Percentiles rank a stretch among this genome's conserved stretches.
Conservation (phyloP, 2,329 filamentous ascomycete genomes). For the Albophoma yamanashiensis region DNA sequence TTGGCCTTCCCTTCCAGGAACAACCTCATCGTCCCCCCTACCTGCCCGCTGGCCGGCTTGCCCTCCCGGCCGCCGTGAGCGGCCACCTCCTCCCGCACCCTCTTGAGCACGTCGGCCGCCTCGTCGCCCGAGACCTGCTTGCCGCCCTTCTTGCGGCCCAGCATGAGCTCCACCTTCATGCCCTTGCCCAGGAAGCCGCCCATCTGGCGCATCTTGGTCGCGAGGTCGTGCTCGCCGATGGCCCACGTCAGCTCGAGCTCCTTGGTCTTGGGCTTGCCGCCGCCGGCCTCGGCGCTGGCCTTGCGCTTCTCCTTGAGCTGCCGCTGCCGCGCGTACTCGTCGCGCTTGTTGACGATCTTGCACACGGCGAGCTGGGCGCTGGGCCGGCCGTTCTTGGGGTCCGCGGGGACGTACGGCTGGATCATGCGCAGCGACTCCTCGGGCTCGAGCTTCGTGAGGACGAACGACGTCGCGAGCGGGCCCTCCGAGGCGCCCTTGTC, state of each 20-base stretch:
- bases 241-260: slow-evolving; percentile 87
- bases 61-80: slow-evolving; percentile 29
- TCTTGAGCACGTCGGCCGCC: slow-evolving; percentile 43
- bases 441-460: slow-evolving; percentile 29
- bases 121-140: slow-evolving; percentile 50
- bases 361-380: slow-evolving; percentile 46
- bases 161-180: slow-evolving; percentile 59
- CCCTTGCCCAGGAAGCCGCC: slow-evolving; percentile 63
- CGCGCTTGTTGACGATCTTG: slow-evolving; percentile 53
- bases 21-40: slow-evolving; percentile 32
- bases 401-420: slow-evolving; percentile 22
- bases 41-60: slow-evolving; percentile 31
- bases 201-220: slow-evolving; percentile 58
- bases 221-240: slow-evolving; percentile 65
- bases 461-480: slow-evolving; percentile 23
- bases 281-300: slow-evolving; percentile 21
- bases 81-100: slow-evolving; percentile 23
- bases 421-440: slow-evolving; percentile 30
- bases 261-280: slow-evolving; percentile 43
- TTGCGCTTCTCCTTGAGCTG: slow-evolving; percentile 31
- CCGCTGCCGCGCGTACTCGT: slow-evolving; percentile 31
- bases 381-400: slow-evolving; percentile 11
- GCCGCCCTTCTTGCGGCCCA: slow-evolving; percentile 56
- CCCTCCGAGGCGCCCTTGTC: slow-evolving; percentile 26
- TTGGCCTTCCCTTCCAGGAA: slow-evolving; percentile 25